Base-by-base conservation (phyloP, 2,329 filamentous ascomycete species). In the Penicillium psychrosexuale region DNA sequence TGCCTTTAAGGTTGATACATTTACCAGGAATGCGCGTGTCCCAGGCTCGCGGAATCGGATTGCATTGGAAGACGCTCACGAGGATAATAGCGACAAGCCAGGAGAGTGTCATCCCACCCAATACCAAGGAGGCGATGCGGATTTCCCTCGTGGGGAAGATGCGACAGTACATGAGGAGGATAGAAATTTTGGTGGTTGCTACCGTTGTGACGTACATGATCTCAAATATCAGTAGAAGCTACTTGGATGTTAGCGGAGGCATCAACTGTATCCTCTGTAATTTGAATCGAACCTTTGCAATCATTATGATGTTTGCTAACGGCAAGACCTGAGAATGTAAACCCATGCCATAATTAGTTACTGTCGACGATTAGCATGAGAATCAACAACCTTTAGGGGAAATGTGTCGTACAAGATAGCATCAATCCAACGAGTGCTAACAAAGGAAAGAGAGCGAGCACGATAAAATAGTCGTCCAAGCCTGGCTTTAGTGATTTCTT, bases 91-190 rank as follows among this genome's bases (percentile, higher is more conserved):
- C 71, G 31, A 82, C 66, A 30, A 75, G 74, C 79, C 80, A 82
- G 22, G 67, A 66, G 53, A 81, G 70, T 36, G 78, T 72, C 7
- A 82, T 75, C 15, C 60, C 56, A 8, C 73, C 76, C 5, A 81
- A 70, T 3, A 67, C 62, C 61, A 72, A 75, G 1, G 73, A 72
- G 62, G 73, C 73, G 55, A 69, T 74, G 60, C 75, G 75, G 56
- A 81, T 77, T 54, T 71, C 72, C 0, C 69, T 68, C 5, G 77
- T 68, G 19, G 70, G 77, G 64, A 82, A 82, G 58, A 82, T 80
- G 61, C 79, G 78, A 61, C 74, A 75, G 69, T 82, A 82, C 78
- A 82, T 80, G 39, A 81, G 66, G 42, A 83, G 62, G 22, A 82
- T 69, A 47, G 75, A 76, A 13, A 81, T 51, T 59, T 82, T 83